Evolutionary conservation across 805 yeast species (phyloP).

Genomic region (Wickerhamomyces alni): DNA sequence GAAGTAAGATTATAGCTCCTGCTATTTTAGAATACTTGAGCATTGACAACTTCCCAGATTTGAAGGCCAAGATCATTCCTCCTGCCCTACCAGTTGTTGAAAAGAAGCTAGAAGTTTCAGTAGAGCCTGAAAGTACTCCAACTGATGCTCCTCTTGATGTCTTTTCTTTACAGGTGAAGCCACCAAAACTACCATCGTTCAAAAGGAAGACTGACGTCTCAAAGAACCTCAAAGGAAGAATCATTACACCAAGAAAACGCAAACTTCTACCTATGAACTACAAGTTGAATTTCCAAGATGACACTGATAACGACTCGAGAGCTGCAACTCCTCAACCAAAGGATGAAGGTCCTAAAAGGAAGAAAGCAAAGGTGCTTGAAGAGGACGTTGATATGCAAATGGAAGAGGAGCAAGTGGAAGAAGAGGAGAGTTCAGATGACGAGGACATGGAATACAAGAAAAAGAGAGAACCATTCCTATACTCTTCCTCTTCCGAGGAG

Average conservation of each 20-base stretch:
- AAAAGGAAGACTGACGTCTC: slow-evolving; percentile 18
- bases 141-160: slow-evolving; percentile 16
- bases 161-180: slow-evolving; percentile 8
- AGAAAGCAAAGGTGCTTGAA: slow-evolving; percentile 5
- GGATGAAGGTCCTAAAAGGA: slow-evolving; percentile 10
- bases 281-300: slow-evolving; percentile 15
- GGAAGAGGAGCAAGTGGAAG: not conserved
- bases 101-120: slow-evolving; percentile 8
- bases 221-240: not conserved
- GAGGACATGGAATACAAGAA: not conserved
- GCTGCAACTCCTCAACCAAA: slow-evolving; percentile 8
- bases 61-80: slow-evolving; percentile 26
- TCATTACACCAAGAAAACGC: slow-evolving; percentile 14
- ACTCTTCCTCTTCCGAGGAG: slow-evolving; percentile 25
- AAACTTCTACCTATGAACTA: slow-evolving; percentile 14
- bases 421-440: not conserved
- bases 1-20: slow-evolving; percentile 69
- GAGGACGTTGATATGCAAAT: not conserved
- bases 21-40: slow-evolving; percentile 54
- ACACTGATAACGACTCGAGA: slow-evolving; percentile 8
- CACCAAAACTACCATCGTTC: slow-evolving; percentile 14
- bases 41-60: slow-evolving; percentile 51
- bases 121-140: slow-evolving; percentile 15
- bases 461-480: slow-evolving; percentile 9
- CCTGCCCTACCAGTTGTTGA: slow-evolving; percentile 1